phyloP scores from a whole-genome alignment of 73 alveolate species.

The Tetrahymena elliotti region DNA sequence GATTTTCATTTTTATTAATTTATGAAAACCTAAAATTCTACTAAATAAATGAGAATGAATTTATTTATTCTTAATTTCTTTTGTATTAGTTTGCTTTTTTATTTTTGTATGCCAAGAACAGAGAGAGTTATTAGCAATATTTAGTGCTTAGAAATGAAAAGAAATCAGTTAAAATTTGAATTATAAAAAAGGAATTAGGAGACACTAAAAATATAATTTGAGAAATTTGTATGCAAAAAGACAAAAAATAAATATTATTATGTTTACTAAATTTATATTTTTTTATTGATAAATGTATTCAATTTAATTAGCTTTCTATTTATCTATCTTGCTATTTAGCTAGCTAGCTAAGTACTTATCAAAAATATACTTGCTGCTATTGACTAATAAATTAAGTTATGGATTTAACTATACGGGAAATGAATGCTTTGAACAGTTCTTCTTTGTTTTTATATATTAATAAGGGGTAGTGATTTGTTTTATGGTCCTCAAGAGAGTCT shows the following conservation, averaged over 20 bases:
- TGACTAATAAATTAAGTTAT: neutral
- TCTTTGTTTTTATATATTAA: neutral
- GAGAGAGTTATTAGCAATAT: no score
- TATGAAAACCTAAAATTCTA: neutral
- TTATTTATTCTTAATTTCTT: neutral
- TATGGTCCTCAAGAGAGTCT: slow-evolving; percentile 20
- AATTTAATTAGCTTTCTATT: neutral
- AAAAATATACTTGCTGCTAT: no score
- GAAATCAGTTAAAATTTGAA: neutral
- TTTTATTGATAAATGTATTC: neutral
- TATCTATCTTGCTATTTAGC: neutral
- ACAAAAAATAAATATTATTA: neutral
- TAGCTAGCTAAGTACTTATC: neutral
- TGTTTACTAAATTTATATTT: neutral
- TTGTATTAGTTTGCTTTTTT: no score
- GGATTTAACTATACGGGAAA: neutral
- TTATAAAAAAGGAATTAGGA: neutral
- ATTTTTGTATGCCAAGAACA: no score
- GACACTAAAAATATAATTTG: neutral
- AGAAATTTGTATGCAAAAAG: neutral
- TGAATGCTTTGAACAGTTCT: neutral
- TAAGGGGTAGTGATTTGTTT: neutral
- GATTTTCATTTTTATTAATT: neutral
- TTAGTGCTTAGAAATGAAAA: neutral
- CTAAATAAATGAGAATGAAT: neutral